Evolutionary conservation across 495 filamentous ascomycete genomes (phyloP), one percentile per base, ranked within the genome.

Genomic region (Cenococcum geophilum): DNA sequence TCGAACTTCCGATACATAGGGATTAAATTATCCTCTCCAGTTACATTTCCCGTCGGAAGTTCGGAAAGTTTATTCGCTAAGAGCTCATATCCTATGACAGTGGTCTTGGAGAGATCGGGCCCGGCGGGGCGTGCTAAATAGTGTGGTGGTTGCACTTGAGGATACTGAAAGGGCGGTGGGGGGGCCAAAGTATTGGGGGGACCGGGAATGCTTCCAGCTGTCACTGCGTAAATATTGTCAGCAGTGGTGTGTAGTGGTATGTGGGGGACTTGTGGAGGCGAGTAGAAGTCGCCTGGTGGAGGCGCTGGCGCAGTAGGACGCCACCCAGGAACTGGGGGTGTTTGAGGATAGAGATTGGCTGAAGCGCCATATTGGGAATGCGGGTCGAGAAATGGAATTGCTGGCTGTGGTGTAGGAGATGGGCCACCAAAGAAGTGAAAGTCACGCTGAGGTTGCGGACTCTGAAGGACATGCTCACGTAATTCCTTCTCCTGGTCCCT

Each of bases 1-100:
- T 88, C 87, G 67, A 97, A 97, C 60, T 87, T 87, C 37, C 91
- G 85, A 72, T 95, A 96, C 16, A 97, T 81, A 6, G 89, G 89
- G 10, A 79, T 80, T 34, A 86, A 77, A 2, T 69, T 64, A 1
- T 63, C 64, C 71, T 71, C 35, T 60, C 55, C 36, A 12, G 37
- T 4, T 5, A 9, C 20, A 49, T 42, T 42, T 37, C 59, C 36
- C 36, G 59, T 62, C 1, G 65, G 50, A 12, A 40, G 5, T 5
- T 77, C 72, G 27, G 81, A 80, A 49, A 90, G 75, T 36, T 80
- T 82, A 2, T 81, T 80, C 23, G 87, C 84, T 37, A 90, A 72
- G 5, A 86, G 74, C 43, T 86, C 83, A 71, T 90, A 89, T 11
- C 87, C 87, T n/a, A 82, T 48, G 67, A 76, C 76, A 0, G 78